Percentiles rank a stretch among this genome's conserved stretches.
phyloP scores from a whole-genome alignment of 1,284 basidiomycete species.

The Ganoderma lucidum region DNA sequence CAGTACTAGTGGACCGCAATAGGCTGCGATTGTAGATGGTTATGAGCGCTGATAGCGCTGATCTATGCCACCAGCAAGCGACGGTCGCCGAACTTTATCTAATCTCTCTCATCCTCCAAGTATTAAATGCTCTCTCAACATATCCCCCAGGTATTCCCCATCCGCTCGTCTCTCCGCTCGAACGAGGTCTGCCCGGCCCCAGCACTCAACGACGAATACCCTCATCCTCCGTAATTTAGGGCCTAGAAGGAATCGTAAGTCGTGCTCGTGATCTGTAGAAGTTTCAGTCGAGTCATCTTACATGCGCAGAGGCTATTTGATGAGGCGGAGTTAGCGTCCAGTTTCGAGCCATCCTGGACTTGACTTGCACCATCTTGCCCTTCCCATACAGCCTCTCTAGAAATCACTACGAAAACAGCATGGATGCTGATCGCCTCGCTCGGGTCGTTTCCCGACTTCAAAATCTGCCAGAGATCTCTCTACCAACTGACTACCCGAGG shows the following conservation, averaged over 20 bases:
- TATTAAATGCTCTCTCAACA: not conserved
- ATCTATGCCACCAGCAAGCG: not conserved
- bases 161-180: not conserved
- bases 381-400: not conserved
- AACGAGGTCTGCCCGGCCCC: not conserved
- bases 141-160: not conserved
- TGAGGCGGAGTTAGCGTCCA: not conserved
- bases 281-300: constrained; percentile 5
- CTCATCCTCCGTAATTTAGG: not conserved
- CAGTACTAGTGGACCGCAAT: not conserved
- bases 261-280: not conserved
- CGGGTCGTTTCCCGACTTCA: constrained; percentile 71
- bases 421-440: constrained; percentile 51
- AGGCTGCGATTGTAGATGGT: not conserved
- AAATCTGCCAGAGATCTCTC: constrained; percentile 87
- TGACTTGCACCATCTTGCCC: not conserved
- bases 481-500: constrained; percentile 97
- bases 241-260: not conserved
- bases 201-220: not conserved
- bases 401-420: constrained; percentile 27
- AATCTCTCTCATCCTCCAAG: not conserved
- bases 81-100: not conserved
- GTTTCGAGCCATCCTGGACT: not conserved
- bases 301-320: not conserved
- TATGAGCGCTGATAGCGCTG: not conserved